Base-by-base conservation (phyloP, 345 rosid species). In the Melastoma malabathricum region DNA sequence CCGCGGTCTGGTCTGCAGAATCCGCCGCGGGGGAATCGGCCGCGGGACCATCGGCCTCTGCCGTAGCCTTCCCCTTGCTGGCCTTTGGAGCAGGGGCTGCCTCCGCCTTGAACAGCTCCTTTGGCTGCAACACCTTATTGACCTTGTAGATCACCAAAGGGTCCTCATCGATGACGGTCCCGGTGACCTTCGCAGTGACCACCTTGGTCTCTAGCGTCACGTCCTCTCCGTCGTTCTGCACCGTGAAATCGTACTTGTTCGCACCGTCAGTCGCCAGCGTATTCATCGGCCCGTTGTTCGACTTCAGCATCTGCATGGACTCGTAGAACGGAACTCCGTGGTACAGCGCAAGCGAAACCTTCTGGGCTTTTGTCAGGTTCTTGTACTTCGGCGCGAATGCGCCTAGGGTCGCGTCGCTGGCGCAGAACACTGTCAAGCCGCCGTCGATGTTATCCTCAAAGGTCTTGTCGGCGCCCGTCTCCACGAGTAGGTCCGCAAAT, bases 211-310 rank as follows among this genome's bases (percentile, higher is more conserved):
- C 67, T 46, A 92, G 58, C 43, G 82, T 82, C 58, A 92, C 85
- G 0, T 68, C 79, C 38, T 82, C 89, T 1, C 87, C 89, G 55
- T 75, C 86, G 29, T 75, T 82, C 64, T 84, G 89, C 34, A 92
- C 79, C 0, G 85, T 79, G 72, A 84, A 77, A 57, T 84, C 96
- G 47, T 48, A 92, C 68, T 77, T 84, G 54, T 62, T 82, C 3
- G 83, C 61, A 17, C 89, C 89, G 62, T 92, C 85, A 2, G 98
- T 92, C n/a, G 98, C 96, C 41, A 92, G 47, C 5, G 98, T 92
- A 81, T 82, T 87, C 61, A 80, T 65, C 31, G 67, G 45, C 15
- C 98, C 96, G 23, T 84, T 86, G 72, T 75, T 84, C 51, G 96
- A 77, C 48, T 80, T 80, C 60, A 92, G 61, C 78, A 57, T 77